Conservation (phyloP, 2,329 filamentous ascomycete genomes). For the Fusarium torreyae region DNA sequence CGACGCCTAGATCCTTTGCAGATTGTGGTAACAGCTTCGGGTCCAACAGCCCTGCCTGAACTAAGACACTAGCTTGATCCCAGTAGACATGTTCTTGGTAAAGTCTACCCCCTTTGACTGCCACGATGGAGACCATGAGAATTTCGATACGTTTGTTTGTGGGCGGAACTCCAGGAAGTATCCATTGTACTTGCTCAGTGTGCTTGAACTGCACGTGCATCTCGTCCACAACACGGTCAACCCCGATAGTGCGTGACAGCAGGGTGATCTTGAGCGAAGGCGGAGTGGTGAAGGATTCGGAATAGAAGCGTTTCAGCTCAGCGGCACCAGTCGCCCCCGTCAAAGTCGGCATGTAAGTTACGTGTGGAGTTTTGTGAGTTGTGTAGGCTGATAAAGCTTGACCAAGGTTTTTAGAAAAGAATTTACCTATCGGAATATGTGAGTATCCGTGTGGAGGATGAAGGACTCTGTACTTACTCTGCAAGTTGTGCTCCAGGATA, state of each 20-base stretch:
- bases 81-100: conserved; percentile 76
- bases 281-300: conserved; percentile 75
- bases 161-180: conserved; percentile 71
- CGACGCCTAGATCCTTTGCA: conserved; percentile 54
- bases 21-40: conserved; percentile 56
- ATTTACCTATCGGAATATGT: conserved; percentile 58
- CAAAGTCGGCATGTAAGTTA: conserved; percentile 77
- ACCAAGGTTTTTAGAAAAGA: conserved; percentile 70
- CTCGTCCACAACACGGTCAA: conserved; percentile 76
- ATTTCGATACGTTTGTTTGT: conserved; percentile 68
- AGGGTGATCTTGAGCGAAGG: conserved; percentile 72
- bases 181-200: conserved; percentile 71
- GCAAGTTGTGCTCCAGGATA: conserved; percentile 76
- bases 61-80: conserved; percentile 73
- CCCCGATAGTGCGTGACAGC: conserved; percentile 75
- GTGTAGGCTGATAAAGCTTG: conserved; percentile 73
- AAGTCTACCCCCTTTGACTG: conserved; percentile 71
- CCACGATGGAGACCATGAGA: conserved; percentile 72
- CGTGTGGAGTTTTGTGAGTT: conserved; percentile 75
- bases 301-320: conserved; percentile 74
- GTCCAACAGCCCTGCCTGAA: conserved; percentile 71
- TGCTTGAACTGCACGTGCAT: conserved; percentile 73
- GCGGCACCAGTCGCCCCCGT: conserved; percentile 74
- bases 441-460: fast-evolving
- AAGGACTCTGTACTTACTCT: conserved; percentile 59